Evolutionary conservation across 371 early-diverging fungal genomes (phyloP).

Genomic region (Apophysomyces elegans): DNA sequence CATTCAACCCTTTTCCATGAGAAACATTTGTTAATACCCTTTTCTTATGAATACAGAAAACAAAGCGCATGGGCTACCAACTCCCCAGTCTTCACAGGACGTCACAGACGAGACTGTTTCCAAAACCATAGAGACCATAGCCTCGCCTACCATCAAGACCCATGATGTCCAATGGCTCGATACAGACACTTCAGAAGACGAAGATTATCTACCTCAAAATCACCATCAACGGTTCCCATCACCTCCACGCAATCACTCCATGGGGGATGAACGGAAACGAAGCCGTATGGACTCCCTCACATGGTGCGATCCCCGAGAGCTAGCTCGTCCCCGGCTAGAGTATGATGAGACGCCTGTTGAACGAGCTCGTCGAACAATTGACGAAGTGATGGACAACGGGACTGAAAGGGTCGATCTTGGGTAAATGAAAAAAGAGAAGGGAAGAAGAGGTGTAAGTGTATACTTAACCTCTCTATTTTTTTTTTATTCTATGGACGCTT

Average conservation of each 20-base stretch:
- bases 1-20: background rate
- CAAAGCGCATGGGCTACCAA: background rate
- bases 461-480: background rate
- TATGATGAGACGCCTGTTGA: constrained; percentile 31
- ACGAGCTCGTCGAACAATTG: constrained; percentile 52
- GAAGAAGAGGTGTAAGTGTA: background rate
- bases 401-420: constrained; percentile 57
- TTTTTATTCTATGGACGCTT: background rate
- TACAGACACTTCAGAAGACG: constrained; percentile 48
- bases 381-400: constrained; percentile 58
- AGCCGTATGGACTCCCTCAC: constrained; percentile 6
- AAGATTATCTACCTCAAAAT: constrained; percentile 42
- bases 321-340: constrained; percentile 40
- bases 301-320: constrained; percentile 16
- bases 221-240: constrained; percentile 11
- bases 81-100: constrained; percentile 11
- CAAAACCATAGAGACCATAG: background rate
- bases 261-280: constrained; percentile 1
- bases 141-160: constrained; percentile 7
- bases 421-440: constrained; percentile 26
- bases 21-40: constrained; percentile 4
- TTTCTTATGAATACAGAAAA: constrained; percentile 3
- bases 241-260: background rate
- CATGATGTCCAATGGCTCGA: constrained; percentile 42
- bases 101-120: constrained; percentile 10